Evolutionary conservation across 139 green algal species (phyloP), one percentile per base, ranked within the genome.

Genomic region (Eudorina sp.): DNA sequence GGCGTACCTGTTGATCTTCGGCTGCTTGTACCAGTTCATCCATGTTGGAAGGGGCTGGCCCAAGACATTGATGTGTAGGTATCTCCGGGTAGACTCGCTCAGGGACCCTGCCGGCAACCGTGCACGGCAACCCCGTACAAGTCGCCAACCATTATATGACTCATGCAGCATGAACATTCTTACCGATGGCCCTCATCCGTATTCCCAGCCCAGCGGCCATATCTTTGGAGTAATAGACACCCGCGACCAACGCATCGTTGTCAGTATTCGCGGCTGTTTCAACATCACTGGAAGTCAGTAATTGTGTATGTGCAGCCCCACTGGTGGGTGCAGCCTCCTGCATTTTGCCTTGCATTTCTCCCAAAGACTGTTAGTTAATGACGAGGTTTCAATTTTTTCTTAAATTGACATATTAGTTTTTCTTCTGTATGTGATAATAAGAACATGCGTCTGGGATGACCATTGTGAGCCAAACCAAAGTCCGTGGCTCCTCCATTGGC

Each of bases 1-100:
- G 8, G 34, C 76, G 4, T 1, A 84, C 53, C 43, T 84, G 77
- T 55, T 85, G 4, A 60, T 27, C 16, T 70, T 46, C 1, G 55
- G 55, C 58, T 85, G 78, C 25, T 85, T 74, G 4, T 85, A 40
- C 36, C 29, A 85, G 9, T 85, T 58, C 78, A 85, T 85, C 78
- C 78, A 85, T 21, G 58, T 74, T 9, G 78, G 78, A 3, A 85
- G 8, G 2, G 55, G 55, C 14, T 75, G 74, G 2, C 78, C 78
- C 27, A 53, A 9, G 40, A 29, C 19, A 29, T 74, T 85, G 55
- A 85, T 62, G 18, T 85, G 78, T 27, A 85, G 40, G 58, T 58
- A 85, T 25, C 51, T 69, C 31, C 76, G 76, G 4, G 76, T 53
- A 31, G 31, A 6, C 51, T 69, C 51, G 7, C 31, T 4, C 16